Base-by-base conservation (phyloP, 345 rosid genomes). In the Dipteronia sinensis region DNA sequence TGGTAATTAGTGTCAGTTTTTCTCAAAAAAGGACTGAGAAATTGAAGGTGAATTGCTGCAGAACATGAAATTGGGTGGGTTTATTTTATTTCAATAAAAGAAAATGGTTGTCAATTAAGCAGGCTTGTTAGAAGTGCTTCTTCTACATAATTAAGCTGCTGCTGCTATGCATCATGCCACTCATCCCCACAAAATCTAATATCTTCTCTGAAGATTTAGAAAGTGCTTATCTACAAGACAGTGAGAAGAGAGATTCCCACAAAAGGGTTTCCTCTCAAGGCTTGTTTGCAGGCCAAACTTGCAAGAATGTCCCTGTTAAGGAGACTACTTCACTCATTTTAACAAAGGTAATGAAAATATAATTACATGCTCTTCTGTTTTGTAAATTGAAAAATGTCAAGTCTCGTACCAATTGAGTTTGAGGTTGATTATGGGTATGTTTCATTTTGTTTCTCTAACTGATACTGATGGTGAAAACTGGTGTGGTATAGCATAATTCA, bases 251-350 rank as follows among this genome's bases (percentile, higher is more conserved):
- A 7, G 2, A 63, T 75, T 20, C 47, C 75, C 27, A 49, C 55
- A 38, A 49, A 69, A n/a, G 59, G 29, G 13, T 51, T 10, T 67
- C 3, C 42, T 34, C 34, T 56, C 42, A 56, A 22, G 49, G 38
- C 62, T 58, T 34, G 66, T 46, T 42, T 59, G 25, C 46, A 17
- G 74, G 47, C 61, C 13, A 3, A 47, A 69, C 53, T 49, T 79
- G 67, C 17, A 74, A 69, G 82, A 69, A 74, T 56, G 51, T 19
- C 29, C 71, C 78, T 22, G 71, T 74, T 8, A 75, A 63, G 47
- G 78, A 79, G 71, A 63, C 82, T 53, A 51, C 38, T 69, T 79
- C 67, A 53, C 29, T 70, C 78, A 23, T 40, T 22, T 8, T 62
- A 51, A 63, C 46, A 5, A 69, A 7, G 82, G 82, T 79, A 74